Evolutionary conservation across 2,329 filamentous ascomycete species (phyloP).

Genomic region (Chaetomiaceae sp.): DNA sequence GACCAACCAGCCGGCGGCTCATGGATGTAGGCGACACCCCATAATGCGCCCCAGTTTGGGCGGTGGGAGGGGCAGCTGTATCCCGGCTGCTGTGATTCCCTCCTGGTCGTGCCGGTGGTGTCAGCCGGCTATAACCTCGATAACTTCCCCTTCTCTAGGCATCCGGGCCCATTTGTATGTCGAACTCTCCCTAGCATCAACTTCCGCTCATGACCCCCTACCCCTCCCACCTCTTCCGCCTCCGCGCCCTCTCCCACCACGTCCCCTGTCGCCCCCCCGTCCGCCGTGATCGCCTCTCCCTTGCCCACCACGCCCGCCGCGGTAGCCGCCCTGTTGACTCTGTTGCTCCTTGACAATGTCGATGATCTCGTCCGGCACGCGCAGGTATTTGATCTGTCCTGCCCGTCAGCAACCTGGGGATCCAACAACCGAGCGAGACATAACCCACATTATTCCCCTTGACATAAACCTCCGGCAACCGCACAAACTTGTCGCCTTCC

Average conservation of each 20-base stretch:
- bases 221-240: slow-evolving; percentile 21
- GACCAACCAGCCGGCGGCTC: no score
- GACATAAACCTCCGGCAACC: slow-evolving; percentile 90
- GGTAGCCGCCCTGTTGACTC: slow-evolving; percentile 57
- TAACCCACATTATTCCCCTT: slow-evolving; percentile 90
- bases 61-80: no score
- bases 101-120: no score
- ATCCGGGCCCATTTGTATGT: background rate
- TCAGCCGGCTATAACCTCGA: background rate
- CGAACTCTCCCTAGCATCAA: background rate
- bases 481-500: slow-evolving; percentile 92
- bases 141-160: background rate
- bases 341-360: slow-evolving; percentile 89
- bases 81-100: no score
- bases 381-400: slow-evolving; percentile 89
- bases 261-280: slow-evolving; percentile 50
- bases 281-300: slow-evolving; percentile 55
- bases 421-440: background rate
- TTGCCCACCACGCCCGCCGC: slow-evolving; percentile 57
- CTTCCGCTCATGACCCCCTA: slow-evolving; percentile 9
- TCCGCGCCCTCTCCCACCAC: slow-evolving; percentile 41
- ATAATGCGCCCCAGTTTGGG: no score
- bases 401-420: slow-evolving; percentile 21
- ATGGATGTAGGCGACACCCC: no score
- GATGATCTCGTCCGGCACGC: slow-evolving; percentile 94